Base-by-base conservation (phyloP, 2,329 filamentous ascomycete genomes). In the Davidsoniella australis region DNA sequence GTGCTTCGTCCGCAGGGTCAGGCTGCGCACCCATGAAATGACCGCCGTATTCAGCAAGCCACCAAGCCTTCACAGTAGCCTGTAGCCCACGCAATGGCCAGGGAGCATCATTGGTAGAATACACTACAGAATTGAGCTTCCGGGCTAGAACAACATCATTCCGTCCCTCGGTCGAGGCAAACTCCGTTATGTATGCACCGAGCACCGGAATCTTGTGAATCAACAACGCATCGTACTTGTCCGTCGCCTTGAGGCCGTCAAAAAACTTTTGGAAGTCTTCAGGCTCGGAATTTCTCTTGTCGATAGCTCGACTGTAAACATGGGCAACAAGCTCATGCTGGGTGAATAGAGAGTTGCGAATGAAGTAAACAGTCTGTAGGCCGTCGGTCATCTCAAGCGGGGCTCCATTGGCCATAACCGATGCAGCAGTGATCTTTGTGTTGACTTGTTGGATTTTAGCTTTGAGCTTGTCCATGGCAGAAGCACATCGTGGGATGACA, bases 31-130 rank as follows among this genome's bases (percentile, higher is more conserved):
- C 86, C 51, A 85, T 72, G 61, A 88, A 94, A 70, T 86, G 85
- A 2, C 86, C 85, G 56, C 85, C 91, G 64, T 95, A 95, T 59
- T 96, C 87, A 29, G 85, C 81, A 43, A 95, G 73, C 91, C 91
- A 98, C 73, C 85, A 87, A 4, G 82, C 76, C 49, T 77, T 74
- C 10, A 88, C 73, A 3, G 85, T 82, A 42, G 88, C 85, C 57
- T 88, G 82, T 10, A 96, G 72, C 56, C 80, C 82, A 14, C 80
- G 70, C 38, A 94, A 62, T 18, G 73, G 70, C 84, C 87, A 94
- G 14, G 72, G 66, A 40, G 80, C 69, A 53, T 78, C 76, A 45
- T 87, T 82, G 42, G 75, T 68, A 16, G 75, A 72, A 55, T 81
- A 77, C 18, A 95, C 70, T 36, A 77, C 68, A 12, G 71, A 65